Evolutionary conservation across 495 filamentous ascomycete genomes (phyloP).

Genomic region (Cercophora newfieldiana): DNA sequence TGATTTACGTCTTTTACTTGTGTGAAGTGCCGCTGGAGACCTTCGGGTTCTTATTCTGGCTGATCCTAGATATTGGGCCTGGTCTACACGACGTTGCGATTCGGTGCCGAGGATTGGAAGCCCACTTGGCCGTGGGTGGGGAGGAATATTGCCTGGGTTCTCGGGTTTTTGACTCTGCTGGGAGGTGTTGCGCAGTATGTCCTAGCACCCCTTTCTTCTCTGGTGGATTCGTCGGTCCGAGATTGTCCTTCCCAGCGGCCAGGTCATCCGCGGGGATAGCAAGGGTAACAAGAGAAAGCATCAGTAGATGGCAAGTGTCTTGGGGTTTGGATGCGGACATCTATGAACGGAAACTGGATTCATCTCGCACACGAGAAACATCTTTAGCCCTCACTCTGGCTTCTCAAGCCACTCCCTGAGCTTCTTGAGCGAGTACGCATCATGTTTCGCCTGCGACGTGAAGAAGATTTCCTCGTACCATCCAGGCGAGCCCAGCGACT

Average conservation of each 20-base stretch:
- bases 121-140: slow-evolving; percentile 34
- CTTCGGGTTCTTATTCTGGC: slow-evolving; percentile 44
- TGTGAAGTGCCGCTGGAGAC: slow-evolving; percentile 39
- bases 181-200: slow-evolving; percentile 34
- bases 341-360: too few species aligned
- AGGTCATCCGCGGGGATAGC: not conserved
- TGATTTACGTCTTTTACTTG: slow-evolving; percentile 43
- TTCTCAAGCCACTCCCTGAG: not conserved
- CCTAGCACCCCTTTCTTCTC: slow-evolving; percentile 42
- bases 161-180: slow-evolving; percentile 28
- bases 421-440: not conserved
- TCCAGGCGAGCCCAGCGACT: slow-evolving; percentile 1
- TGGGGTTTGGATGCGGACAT: too few species aligned
- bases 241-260: slow-evolving; percentile 15
- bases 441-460: slow-evolving; percentile 5
- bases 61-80: slow-evolving; percentile 44
- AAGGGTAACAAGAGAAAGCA: not conserved
- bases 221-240: slow-evolving; percentile 35
- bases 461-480: slow-evolving; percentile 9
- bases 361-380: not conserved
- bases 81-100: slow-evolving; percentile 39
- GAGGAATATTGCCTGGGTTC: slow-evolving; percentile 35
- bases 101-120: slow-evolving; percentile 38
- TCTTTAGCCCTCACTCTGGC: slow-evolving; percentile 2
- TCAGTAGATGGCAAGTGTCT: not conserved